Percentiles rank a stretch among this genome's conserved stretches.
phyloP scores from a whole-genome alignment of 1,139 yeast genomes.

The Yamadazyma dendronema region DNA sequence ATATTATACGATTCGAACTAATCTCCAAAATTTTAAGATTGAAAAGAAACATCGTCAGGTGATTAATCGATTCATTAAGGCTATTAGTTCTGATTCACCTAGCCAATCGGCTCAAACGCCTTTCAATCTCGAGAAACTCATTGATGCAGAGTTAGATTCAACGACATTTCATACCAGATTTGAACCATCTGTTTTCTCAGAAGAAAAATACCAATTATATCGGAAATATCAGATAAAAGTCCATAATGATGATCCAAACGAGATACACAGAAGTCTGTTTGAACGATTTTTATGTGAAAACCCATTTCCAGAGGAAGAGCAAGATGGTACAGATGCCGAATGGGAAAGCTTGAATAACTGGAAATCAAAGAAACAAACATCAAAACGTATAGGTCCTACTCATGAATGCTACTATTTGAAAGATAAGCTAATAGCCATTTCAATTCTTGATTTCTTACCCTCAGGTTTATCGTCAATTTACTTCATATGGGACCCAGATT shows the following conservation, averaged over 20 bases:
- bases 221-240: constrained; percentile 66
- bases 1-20: constrained; percentile 76
- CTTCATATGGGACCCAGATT: constrained; percentile 87
- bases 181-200: constrained; percentile 52
- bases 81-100: constrained; percentile 21
- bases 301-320: constrained; percentile 47
- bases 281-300: constrained; percentile 64
- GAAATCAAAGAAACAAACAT: constrained; percentile 20
- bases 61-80: constrained; percentile 59
- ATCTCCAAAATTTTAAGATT: constrained; percentile 41
- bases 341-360: constrained; percentile 34
- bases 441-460: constrained; percentile 77
- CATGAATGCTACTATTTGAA: constrained; percentile 80
- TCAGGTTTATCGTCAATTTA: constrained; percentile 79
- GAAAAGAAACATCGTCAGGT: constrained; percentile 67
- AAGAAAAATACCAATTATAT: constrained; percentile 65
- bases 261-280: constrained; percentile 49
- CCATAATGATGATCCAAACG: constrained; percentile 60
- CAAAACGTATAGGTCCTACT: constrained; percentile 41
- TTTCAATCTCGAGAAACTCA: constrained; percentile 19
- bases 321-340: constrained; percentile 23
- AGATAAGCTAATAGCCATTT: constrained; percentile 66
- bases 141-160: constrained; percentile 24
- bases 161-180: constrained; percentile 46
- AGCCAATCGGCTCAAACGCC: constrained; percentile 6